Evolutionary conservation across 139 green algal genomes (phyloP), one percentile per base, ranked within the genome.

Genomic region (Micractinium sp.): DNA sequence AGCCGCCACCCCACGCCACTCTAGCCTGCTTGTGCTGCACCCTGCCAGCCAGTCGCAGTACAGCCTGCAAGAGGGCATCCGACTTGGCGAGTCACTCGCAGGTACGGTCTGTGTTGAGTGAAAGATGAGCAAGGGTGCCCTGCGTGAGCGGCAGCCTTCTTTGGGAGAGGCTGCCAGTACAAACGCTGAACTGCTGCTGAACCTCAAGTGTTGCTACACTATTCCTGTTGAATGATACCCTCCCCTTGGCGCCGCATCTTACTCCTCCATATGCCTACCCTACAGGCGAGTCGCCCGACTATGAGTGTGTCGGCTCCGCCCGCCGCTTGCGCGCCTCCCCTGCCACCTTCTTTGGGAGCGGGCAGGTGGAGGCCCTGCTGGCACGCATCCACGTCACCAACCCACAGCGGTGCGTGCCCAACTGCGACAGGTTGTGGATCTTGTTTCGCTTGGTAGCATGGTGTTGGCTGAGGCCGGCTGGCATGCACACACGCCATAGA

Each of bases 61-160:
- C 63, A 74, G 92, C 41, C 85, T 92, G 41, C 67, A 93, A 66
- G 94, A 96, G 88, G 93, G 92, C 0, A n/a, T 93, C 41, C 88
- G 92, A 27, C 92, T 96, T 33, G 94, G 90, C 36, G 90, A 95
- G 79, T 91, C 91, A 0, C 90, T 90, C 20, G 74, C 89, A 76
- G 91, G 92, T 93, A 53, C 23, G 47, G 38, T 27, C 7, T 73
- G 16, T 73, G 7, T 73, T 73, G 63, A 78, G 19, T 78, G 14
- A 1, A 36, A 38, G 47, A 5, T 9, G 47, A 56, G 47, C 47
- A 56, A 56, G 47, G 47, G 47, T 56, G 47, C 47, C 9, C 47
- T 56, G 47, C 47, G 9, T 9, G 33, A 27, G 39, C 53, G 36
- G 39, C 41, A n/a, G 79, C 23, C 12, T 20, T 1, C 25, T 33